Evolutionary conservation across 1,284 basidiomycete species (phyloP).

Genomic region (Xerocomus amazonicus): DNA sequence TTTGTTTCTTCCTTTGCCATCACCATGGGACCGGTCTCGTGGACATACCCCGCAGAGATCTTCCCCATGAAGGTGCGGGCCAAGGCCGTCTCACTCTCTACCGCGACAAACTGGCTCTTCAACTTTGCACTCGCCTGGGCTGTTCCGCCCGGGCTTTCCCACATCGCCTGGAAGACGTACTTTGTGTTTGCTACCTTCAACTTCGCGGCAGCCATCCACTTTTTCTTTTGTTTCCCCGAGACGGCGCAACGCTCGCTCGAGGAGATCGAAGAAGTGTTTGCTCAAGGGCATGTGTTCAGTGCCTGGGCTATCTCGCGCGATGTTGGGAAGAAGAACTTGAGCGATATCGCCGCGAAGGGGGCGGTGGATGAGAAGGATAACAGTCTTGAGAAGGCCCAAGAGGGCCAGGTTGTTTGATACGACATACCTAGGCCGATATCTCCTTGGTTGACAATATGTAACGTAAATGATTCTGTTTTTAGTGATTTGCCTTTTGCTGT

Average conservation of each 20-base stretch:
- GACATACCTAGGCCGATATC: too few species aligned
- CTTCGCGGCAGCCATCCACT: conserved; percentile 64
- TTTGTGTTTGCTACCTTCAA: conserved; percentile 79
- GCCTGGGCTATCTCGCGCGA: conserved; percentile 65
- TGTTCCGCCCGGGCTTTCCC: conserved; percentile 52
- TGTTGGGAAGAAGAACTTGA: conserved; percentile 60
- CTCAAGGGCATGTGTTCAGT: conserved; percentile 62
- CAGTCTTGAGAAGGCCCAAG: conserved; percentile 12
- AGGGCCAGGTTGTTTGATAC: background rate
- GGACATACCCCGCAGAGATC: conserved; percentile 65
- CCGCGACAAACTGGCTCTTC: conserved; percentile 68
- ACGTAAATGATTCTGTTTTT: background rate
- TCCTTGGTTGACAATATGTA: background rate
- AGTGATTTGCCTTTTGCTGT: too few species aligned
- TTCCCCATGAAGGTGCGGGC: conserved; percentile 70
- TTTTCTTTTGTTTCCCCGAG: conserved; percentile 74
- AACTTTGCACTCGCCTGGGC: conserved; percentile 71
- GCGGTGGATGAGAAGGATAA: conserved; percentile 7
- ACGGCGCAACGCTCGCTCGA: conserved; percentile 70
- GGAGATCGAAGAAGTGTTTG: conserved; percentile 74
- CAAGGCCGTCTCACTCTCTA: conserved; percentile 66
- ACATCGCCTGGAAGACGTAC: conserved; percentile 60
- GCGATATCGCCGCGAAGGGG: conserved; percentile 36
- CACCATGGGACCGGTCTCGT: conserved; percentile 73
- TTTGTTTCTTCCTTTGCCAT: conserved; percentile 73